Evolutionary conservation across 2,329 filamentous ascomycete species (phyloP), one percentile per base, ranked within the genome.

Genomic region (Diplocarpon rosae): DNA sequence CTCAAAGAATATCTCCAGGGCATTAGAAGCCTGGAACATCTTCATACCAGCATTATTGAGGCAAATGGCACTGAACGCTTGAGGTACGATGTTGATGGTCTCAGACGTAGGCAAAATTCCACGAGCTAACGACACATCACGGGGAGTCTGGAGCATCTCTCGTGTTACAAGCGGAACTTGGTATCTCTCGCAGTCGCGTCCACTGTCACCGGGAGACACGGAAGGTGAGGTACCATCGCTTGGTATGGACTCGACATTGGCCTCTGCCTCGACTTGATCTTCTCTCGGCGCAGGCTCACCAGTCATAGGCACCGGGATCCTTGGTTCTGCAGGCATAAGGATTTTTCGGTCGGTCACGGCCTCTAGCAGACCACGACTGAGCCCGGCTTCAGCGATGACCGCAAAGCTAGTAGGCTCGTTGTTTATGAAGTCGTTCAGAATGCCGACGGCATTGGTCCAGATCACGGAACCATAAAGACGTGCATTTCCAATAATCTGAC

Each of bases 341-440:
- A 63, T 58, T 14, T 58, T 51, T 13, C 66, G 67, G 4, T 75
- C 71, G 1, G 79, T 93, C 43, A 96, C 76, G 3, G 89, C 80
- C 62, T 90, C 82, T 12, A 99, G 71, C 47, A 95, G 83, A 41
- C 80, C 85, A 60, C 83, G 83, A 57, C 92, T 89, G 55, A 98
- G 74, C 16, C 88, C 88, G 40, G 92, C 90, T 65, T 99, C 92
- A 12, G 86, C 87, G 52, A 99, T 92, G 17, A 95, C 87, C 24
- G 87, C 83, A 62, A 95, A 98, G 63, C 92, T 98, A 0, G 92
- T 98, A 0, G 92, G 92, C 59, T 98, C 92, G 60, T 96, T 95
- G 65, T 99, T 93, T 57, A 99, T 94, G 64, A 98, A 98, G 56
- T 87, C 90, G 59, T 86, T 92, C 40, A 98, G 70, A 45, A 95